Evolutionary conservation across 2,329 filamentous ascomycete genomes (phyloP).

Genomic region (Lecanoromycetidae sp.): DNA sequence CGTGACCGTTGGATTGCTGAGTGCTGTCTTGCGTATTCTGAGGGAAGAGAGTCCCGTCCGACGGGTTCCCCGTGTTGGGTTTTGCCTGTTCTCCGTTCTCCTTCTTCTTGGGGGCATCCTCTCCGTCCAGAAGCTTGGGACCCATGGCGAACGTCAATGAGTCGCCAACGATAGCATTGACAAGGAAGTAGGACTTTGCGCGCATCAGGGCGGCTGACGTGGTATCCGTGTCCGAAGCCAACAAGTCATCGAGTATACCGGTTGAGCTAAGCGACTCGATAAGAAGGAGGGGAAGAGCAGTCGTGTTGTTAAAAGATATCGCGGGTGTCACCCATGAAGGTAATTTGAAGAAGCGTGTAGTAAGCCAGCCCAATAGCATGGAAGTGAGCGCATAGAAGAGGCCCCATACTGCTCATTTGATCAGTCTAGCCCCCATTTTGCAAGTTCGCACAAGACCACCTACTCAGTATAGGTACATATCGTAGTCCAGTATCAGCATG

Average conservation of each 20-base stretch:
- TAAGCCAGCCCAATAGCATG: slow-evolving; percentile 34
- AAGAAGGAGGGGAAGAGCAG: slow-evolving; percentile 25
- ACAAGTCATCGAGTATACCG: slow-evolving; percentile 22
- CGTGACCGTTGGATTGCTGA: slow-evolving; percentile 22
- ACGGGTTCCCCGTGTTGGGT: slow-evolving; percentile 20
- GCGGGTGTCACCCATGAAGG: slow-evolving; percentile 44
- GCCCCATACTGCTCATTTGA: slow-evolving; percentile 35
- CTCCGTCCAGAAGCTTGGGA: slow-evolving; percentile 43
- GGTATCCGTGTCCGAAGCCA: slow-evolving; percentile 35
- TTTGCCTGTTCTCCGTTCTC: slow-evolving; percentile 23
- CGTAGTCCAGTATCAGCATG: slow-evolving; percentile 34
- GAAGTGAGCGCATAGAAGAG: slow-evolving; percentile 39
- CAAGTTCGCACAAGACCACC: slow-evolving; percentile 13
- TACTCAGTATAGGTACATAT: slow-evolving; percentile 39
- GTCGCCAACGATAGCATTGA: slow-evolving; percentile 52
- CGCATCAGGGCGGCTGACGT: slow-evolving; percentile 40
- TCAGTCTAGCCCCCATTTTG: neutral
- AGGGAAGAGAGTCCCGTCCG: slow-evolving; percentile 15
- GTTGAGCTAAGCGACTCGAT: slow-evolving; percentile 16
- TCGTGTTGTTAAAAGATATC: slow-evolving; percentile 47
- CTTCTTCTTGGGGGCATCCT: slow-evolving; percentile 28
- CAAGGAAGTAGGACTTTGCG: slow-evolving; percentile 53
- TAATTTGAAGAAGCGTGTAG: slow-evolving; percentile 36
- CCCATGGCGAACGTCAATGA: slow-evolving; percentile 54
- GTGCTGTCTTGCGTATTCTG: neutral